phyloP scores from a whole-genome alignment of 805 yeast species.

The Candida germanica region DNA sequence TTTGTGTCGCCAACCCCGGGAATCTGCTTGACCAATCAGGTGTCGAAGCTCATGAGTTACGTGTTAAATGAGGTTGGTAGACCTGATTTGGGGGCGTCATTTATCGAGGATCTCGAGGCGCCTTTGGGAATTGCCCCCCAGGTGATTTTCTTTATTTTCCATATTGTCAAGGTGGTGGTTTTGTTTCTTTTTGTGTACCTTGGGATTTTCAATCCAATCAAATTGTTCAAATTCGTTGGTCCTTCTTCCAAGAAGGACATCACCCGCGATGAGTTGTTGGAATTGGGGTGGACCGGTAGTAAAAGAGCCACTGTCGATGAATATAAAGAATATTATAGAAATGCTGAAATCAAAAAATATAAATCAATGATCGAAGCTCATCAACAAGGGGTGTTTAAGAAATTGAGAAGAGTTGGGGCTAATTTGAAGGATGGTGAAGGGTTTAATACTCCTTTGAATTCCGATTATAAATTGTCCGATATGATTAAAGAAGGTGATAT shows the following conservation, averaged over 20 bases:
- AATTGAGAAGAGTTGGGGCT: conserved; percentile 57
- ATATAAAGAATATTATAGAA: conserved; percentile 68
- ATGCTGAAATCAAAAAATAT: conserved; percentile 54
- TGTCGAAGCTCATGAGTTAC: conserved; percentile 24
- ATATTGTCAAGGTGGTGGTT: conserved; percentile 56
- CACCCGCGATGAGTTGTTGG: conserved; percentile 54
- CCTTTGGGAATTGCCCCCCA: conserved; percentile 49
- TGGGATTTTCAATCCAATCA: conserved; percentile 76
- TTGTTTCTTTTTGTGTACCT: conserved; percentile 57
- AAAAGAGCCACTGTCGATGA: conserved; percentile 67
- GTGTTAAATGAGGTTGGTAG: conserved; percentile 34
- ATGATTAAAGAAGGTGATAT: conserved; percentile 18
- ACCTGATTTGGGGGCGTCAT: conserved; percentile 41
- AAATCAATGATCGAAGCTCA: conserved; percentile 81
- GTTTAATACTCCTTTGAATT: conserved; percentile 54
- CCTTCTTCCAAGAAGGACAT: conserved; percentile 28
- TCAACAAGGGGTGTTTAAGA: conserved; percentile 64
- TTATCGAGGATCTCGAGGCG: conserved; percentile 47
- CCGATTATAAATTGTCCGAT: conserved; percentile 27
- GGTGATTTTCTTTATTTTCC: conserved; percentile 67
- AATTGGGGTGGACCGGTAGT: conserved; percentile 94
- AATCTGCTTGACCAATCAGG: conserved; percentile 65
- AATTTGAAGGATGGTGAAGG: conserved; percentile 80
- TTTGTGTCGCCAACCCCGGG: conserved; percentile 91
- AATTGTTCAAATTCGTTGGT: conserved; percentile 30